These are phyloP conservation scores for Suillus occidentalis DNA, from an alignment of 768 basidiomycete species.

Conservation along the genomic window DNA sequence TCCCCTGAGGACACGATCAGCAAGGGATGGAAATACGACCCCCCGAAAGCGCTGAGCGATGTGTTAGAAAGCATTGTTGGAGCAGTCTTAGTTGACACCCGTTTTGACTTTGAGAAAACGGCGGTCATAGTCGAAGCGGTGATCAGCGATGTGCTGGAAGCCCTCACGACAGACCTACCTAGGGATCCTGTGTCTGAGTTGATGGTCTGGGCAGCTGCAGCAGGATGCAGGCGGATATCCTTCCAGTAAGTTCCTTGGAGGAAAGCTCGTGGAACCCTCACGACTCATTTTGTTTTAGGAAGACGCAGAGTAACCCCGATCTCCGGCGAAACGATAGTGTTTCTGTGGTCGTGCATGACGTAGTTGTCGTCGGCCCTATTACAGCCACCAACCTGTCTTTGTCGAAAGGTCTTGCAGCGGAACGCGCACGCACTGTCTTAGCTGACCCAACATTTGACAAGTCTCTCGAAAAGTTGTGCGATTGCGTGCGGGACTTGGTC, in stretches of 20 bases:
- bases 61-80: slow-evolving; percentile 84
- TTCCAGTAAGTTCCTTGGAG: slow-evolving; percentile 41
- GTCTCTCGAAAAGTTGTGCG: slow-evolving; percentile 43
- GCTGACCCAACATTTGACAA: slow-evolving; percentile 46
- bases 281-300: slow-evolving; percentile 26
- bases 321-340: slow-evolving; percentile 50
- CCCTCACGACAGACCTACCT: slow-evolving; percentile 57
- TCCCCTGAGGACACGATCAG: slow-evolving; percentile 61
- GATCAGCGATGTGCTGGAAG: slow-evolving; percentile 67
- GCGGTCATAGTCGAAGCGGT: slow-evolving; percentile 57
- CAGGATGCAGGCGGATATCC: slow-evolving; percentile 54
- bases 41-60: slow-evolving; percentile 84
- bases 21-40: slow-evolving; percentile 78
- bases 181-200: slow-evolving; percentile 75
- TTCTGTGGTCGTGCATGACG: slow-evolving; percentile 59
- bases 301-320: slow-evolving; percentile 44
- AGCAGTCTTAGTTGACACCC: slow-evolving; percentile 79
- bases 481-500: slow-evolving; percentile 31
- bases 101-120: slow-evolving; percentile 70
- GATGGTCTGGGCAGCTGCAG: slow-evolving; percentile 59
- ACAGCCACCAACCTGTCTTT: slow-evolving; percentile 54
- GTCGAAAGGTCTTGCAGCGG: slow-evolving; percentile 70
- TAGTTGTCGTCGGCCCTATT: slow-evolving; percentile 58
- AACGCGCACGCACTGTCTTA: slow-evolving; percentile 56
- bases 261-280: slow-evolving; percentile 7